Evolutionary conservation across 2,329 filamentous ascomycete genomes (phyloP), one percentile per base, ranked within the genome.

Genomic region (Alternaria novae-zelandiae): DNA sequence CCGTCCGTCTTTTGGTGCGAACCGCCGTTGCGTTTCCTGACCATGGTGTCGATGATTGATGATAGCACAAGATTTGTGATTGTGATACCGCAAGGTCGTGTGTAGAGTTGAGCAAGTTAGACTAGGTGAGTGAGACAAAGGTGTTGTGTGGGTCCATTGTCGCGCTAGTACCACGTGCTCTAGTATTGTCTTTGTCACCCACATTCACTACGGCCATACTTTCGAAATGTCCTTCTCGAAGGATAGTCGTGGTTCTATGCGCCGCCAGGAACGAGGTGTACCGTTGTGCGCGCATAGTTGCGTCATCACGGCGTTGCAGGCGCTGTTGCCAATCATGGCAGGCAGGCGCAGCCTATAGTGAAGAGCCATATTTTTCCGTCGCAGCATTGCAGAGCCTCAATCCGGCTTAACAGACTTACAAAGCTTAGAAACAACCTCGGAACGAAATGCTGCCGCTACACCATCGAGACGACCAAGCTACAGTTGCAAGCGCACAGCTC

Each of bases 91-190:
- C 4, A 20, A 41, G 28, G 36, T 50, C 17, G 44, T 32, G 55
- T 50, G 21, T 30, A 53, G 44, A 44, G 12, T 6, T 20, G 44
- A 30, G 20, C 47, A 26, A n/a, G 23, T 28, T 3, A 26, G 41
- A 10, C 17, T 20, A n/a, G n/a, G 45, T 47, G 30, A 30, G 46
- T 51, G 23, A 47, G 28, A 60, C 57, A 59, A 60, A 47, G 50
- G 43, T 21, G 4, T 55, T 60, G 58, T 60, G 58, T 55, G 58
- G 57, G 57, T 47, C 57, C 28, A 43, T 55, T 59, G 57, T 49
- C 20, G 17, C 50, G 28, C 58, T 56, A 60, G 44, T 17, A n/a
- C 30, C 43, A 44, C 9, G 13, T 9, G 45, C 44, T 43, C 20
- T 30, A 49, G 12, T 23, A 41, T 41, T 41, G 17, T 56, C 23